Evolutionary conservation across 305 asterid species (phyloP).

Genomic region (Solanum hybrid): DNA sequence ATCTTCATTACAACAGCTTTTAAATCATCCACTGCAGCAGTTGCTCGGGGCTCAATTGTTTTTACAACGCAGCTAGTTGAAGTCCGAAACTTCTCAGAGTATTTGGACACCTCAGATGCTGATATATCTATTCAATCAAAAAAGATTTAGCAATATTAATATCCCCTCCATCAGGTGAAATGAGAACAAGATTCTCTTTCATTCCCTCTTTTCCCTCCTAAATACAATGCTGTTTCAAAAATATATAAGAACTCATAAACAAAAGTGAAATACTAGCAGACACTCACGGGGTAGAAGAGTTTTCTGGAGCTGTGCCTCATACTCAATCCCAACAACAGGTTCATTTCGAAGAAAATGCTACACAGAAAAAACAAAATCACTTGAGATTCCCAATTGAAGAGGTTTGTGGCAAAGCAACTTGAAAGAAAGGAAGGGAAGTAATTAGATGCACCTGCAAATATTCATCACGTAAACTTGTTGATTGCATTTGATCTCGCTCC

Average conservation of each 20-base stretch:
- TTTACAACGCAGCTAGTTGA: conserved; percentile 73
- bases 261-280: not conserved
- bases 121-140: conserved; percentile 46
- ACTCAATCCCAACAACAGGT: conserved; percentile 90
- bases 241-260: not conserved
- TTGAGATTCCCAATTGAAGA: not conserved
- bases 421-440: conserved; percentile 9
- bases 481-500: conserved; percentile 91
- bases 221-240: not conserved
- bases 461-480: conserved; percentile 76
- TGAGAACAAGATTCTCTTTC: not conserved
- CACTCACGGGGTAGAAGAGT: conserved; percentile 85
- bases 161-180: not conserved
- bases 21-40: conserved; percentile 61
- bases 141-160: conserved; percentile 5
- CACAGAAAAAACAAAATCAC: conserved; percentile 6
- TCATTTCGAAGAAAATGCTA: conserved; percentile 93
- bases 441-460: conserved; percentile 54
- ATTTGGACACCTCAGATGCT: conserved; percentile 74
- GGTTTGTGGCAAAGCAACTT: not conserved
- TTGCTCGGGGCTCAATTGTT: conserved; percentile 84
- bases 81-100: conserved; percentile 62
- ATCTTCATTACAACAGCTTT: conserved; percentile 53
- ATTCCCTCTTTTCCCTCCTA: not conserved
- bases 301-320: conserved; percentile 88